Percentiles rank a stretch among this genome's conserved stretches.
Evolutionary conservation across 805 yeast genomes (phyloP).

Genomic region (Candida orba): DNA sequence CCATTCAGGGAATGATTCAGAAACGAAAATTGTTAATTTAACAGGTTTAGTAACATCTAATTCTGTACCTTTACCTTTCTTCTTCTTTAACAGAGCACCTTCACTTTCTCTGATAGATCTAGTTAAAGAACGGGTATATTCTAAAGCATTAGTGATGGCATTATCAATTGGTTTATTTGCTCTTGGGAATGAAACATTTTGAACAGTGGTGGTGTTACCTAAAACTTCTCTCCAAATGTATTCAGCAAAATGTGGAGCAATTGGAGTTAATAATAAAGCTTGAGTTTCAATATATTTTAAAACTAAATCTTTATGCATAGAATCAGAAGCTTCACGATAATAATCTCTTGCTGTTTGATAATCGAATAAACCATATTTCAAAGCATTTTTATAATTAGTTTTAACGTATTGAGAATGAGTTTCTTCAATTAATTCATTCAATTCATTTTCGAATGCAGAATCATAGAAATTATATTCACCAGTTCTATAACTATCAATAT

Average conservation of each 20-base stretch:
- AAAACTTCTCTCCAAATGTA: constrained; percentile 80
- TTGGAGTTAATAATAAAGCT: constrained; percentile 76
- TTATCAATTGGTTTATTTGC: constrained; percentile 59
- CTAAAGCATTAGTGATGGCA: constrained; percentile 58
- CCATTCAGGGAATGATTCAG: constrained; percentile 91
- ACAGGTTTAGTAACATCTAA: constrained; percentile 72
- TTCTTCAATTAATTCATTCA: constrained; percentile 73
- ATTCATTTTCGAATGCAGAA: constrained; percentile 85
- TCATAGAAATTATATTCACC: constrained; percentile 64
- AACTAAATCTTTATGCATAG: constrained; percentile 81
- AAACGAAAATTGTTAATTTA: constrained; percentile 62
- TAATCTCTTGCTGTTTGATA: constrained; percentile 93
- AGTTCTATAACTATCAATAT: constrained; percentile 46
- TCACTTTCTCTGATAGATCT: constrained; percentile 91
- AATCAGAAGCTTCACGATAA: constrained; percentile 70
- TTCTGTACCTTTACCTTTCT: constrained; percentile 70
- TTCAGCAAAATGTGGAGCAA: constrained; percentile 95
- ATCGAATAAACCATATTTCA: constrained; percentile 88
- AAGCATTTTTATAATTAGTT: constrained; percentile 81
- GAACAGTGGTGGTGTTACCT: constrained; percentile 58
- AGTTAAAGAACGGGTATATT: constrained; percentile 69
- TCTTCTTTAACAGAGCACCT: constrained; percentile 74
- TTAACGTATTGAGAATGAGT: constrained; percentile 62
- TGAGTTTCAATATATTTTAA: constrained; percentile 80
- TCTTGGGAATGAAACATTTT: constrained; percentile 74